These are phyloP conservation scores for Obba rivulosa DNA, from an alignment of 768 basidiomycete genomes.

Conservation along the genomic window DNA sequence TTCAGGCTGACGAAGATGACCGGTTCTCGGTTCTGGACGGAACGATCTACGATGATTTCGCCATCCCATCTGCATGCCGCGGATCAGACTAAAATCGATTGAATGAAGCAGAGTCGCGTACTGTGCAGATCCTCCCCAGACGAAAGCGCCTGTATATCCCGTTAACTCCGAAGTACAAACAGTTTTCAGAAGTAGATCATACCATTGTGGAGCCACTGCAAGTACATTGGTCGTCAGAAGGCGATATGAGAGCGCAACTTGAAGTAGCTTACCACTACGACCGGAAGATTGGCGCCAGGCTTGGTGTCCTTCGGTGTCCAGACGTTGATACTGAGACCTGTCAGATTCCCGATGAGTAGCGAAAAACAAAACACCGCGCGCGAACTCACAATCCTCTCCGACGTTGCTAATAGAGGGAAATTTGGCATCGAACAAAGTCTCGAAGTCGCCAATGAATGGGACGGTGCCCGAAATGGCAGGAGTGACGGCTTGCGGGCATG, in stretches of 20 bases:
- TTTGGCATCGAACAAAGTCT: conserved; percentile 12
- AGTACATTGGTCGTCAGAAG: not conserved
- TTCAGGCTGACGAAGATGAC: conserved; percentile 50
- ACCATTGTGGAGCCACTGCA: conserved; percentile 24
- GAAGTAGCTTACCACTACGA: conserved; percentile 14
- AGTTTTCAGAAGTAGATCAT: not conserved
- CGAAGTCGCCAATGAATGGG: conserved; percentile 12
- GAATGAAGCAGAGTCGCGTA: too few species aligned
- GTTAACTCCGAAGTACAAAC: too few species aligned
- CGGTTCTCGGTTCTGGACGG: conserved; percentile 35
- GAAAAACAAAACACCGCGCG: not conserved
- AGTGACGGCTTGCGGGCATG: conserved; percentile 34
- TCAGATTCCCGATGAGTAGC: not conserved
- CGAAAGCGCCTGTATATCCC: not conserved
- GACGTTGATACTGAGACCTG: conserved; percentile 23
- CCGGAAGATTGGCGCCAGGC: conserved; percentile 10
- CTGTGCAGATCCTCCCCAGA: too few species aligned
- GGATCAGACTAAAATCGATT: not conserved
- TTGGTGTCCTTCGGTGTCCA: conserved; percentile 12
- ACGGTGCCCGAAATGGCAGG: conserved; percentile 6
- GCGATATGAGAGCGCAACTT: conserved; percentile 14
- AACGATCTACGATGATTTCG: conserved; percentile 21
- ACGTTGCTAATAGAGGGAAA: conserved; percentile 2
- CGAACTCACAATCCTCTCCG: conserved; percentile 8
- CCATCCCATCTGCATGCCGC: conserved; percentile 25